Percentiles rank a stretch among this genome's conserved stretches.
These are phyloP conservation scores for Russula lepida DNA, from an alignment of 768 basidiomycete species.

Conservation along the genomic window DNA sequence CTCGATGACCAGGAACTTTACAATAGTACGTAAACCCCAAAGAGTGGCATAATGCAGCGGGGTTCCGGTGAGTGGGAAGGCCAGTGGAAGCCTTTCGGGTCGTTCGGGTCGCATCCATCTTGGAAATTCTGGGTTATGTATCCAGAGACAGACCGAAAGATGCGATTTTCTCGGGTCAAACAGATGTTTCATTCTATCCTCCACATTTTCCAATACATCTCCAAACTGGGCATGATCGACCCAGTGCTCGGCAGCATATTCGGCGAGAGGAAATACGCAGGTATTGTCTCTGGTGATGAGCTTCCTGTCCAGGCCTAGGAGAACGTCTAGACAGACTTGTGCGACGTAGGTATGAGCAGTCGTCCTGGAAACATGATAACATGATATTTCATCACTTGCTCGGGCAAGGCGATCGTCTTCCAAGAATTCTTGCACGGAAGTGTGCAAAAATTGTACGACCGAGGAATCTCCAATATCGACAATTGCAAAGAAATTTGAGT, in stretches of 20 bases:
- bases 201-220: not conserved
- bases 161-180: not conserved
- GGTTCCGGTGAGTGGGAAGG: not conserved
- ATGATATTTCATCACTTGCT: too few species aligned
- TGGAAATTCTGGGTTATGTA: not conserved
- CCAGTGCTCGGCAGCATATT: not conserved
- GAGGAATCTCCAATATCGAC: not conserved
- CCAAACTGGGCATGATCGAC: not conserved
- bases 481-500: not conserved
- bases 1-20: not conserved
- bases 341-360: not conserved
- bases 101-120: not conserved
- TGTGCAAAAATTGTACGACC: not conserved
- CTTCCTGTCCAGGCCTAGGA: not conserved
- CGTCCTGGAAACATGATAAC: not conserved
- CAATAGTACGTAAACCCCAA: not conserved
- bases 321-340: not conserved
- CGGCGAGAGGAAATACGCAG: not conserved
- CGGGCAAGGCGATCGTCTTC: not conserved
- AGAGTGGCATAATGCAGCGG: not conserved
- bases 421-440: not conserved
- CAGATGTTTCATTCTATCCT: not conserved
- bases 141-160: not conserved
- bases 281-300: not conserved
- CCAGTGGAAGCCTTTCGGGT: not conserved